Conservation (phyloP, 75 land plant genomes). For the Pinus tabuliformis region DNA sequence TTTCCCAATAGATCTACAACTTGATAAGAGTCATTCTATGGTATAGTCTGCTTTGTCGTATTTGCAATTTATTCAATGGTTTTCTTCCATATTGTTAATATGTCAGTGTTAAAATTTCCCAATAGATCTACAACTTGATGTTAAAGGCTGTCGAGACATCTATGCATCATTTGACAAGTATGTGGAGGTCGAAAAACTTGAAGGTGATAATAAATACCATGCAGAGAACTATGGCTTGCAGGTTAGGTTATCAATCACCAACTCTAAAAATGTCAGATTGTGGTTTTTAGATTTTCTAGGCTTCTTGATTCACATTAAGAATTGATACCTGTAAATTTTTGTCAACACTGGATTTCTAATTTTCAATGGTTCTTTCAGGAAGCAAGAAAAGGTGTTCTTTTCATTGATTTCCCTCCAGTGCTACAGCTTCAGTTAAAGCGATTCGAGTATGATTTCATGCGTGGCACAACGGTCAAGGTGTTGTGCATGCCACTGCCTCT, state of each 20-base stretch:
- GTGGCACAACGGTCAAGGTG: conserved; percentile 92
- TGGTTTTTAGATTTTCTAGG: too few species aligned
- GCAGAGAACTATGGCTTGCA: conserved; percentile 70
- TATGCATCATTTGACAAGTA: conserved; percentile 82
- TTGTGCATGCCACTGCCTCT: too few species aligned
- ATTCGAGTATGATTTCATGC: conserved; percentile 90
- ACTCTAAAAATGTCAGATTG: not conserved
- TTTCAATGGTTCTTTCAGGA: conserved; percentile 43
- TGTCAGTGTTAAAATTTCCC: not conserved
- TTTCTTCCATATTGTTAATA: not conserved
- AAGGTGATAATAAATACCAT: conserved; percentile 79
- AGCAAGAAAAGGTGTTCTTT: conserved; percentile 89
- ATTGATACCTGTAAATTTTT: too few species aligned
- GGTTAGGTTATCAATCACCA: conserved; percentile 16
- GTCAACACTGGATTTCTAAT: not conserved
- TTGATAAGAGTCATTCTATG: conserved; percentile 77
- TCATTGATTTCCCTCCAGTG: conserved; percentile 90
- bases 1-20: conserved; percentile 52
- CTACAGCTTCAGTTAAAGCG: conserved; percentile 88
- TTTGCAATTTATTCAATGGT: not conserved
- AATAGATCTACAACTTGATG: conserved; percentile 73
- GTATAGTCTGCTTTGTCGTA: conserved; percentile 17
- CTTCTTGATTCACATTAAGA: too few species aligned
- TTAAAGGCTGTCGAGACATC: conserved; percentile 71
- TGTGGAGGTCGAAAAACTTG: conserved; percentile 70